Evolutionary conservation across 306 rosid species (phyloP).

Genomic region (Cucumis hystrix): DNA sequence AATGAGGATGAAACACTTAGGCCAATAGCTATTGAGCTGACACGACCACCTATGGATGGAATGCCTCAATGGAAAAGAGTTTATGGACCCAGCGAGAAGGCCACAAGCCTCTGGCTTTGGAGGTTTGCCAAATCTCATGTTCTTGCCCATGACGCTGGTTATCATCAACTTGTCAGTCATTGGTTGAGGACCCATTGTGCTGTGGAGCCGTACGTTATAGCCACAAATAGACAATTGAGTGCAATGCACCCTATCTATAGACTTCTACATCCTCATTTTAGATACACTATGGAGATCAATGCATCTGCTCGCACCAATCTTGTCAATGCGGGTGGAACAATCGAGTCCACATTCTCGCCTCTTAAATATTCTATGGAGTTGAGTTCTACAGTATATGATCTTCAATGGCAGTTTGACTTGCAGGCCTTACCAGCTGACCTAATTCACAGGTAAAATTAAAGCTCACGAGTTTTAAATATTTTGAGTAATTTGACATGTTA

Average conservation of each 20-base stretch:
- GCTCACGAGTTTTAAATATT: no score
- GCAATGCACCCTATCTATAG: constrained; percentile 30
- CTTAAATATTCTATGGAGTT: constrained; percentile 16
- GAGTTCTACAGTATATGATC: constrained; percentile 21
- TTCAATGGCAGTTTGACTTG: constrained; percentile 46
- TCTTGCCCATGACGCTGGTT: constrained; percentile 68
- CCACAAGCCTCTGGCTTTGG: constrained; percentile 81
- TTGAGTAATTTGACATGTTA: no score
- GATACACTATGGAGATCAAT: constrained; percentile 32
- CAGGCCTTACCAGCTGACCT: constrained; percentile 61
- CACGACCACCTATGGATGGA: constrained; percentile 51
- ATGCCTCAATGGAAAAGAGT: constrained; percentile 66
- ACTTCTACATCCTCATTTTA: constrained; percentile 29
- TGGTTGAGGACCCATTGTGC: constrained; percentile 76
- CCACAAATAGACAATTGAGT: not conserved
- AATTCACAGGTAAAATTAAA: constrained; percentile 35
- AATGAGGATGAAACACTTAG: constrained; percentile 35
- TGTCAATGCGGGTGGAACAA: constrained; percentile 23
- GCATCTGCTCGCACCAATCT: constrained; percentile 23
- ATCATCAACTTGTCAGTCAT: constrained; percentile 72
- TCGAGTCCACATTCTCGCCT: constrained; percentile 20
- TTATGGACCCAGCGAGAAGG: constrained; percentile 34
- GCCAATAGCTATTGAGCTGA: constrained; percentile 60
- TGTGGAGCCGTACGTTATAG: constrained; percentile 32
- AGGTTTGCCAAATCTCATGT: constrained; percentile 75